These are phyloP conservation scores for Fraxinus ornus DNA, from an alignment of 305 asterid genomes.

Conservation along the genomic window DNA sequence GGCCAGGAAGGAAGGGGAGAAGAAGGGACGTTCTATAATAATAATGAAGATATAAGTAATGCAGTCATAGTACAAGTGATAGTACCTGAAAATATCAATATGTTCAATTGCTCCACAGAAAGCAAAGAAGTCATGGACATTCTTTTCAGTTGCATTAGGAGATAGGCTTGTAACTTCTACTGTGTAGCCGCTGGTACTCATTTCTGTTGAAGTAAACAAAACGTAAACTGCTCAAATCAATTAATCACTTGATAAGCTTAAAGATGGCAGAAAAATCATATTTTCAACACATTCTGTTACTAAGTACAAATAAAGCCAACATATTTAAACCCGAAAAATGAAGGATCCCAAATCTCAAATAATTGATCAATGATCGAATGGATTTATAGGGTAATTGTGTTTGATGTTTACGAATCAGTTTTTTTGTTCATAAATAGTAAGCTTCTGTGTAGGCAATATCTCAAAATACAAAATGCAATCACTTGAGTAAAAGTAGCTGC, in stretches of 20 bases:
- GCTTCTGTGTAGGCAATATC: background rate
- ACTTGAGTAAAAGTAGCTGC: background rate
- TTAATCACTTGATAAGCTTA: background rate
- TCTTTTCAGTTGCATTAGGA: constrained; percentile 73
- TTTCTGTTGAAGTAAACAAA: background rate
- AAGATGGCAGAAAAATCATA: background rate
- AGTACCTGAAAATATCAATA: constrained; percentile 82
- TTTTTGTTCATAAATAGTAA: background rate
- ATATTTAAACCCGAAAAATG: background rate
- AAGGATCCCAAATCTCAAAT: constrained; percentile 6
- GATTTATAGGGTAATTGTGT: background rate
- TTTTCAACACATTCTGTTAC: background rate
- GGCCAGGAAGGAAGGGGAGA: background rate
- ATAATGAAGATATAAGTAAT: background rate
- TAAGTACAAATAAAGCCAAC: background rate
- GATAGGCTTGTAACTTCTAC: constrained; percentile 38
- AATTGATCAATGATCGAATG: background rate
- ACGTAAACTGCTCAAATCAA: background rate
- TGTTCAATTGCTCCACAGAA: constrained; percentile 89
- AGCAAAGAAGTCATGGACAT: constrained; percentile 73
- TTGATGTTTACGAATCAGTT: background rate
- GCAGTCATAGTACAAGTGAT: background rate
- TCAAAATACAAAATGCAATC: background rate
- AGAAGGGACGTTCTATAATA: background rate
- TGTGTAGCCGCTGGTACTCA: background rate